Evolutionary conservation across 2,329 filamentous ascomycete species (phyloP), one percentile per base, ranked within the genome.

Genomic region (Cordyceps tenuipes): DNA sequence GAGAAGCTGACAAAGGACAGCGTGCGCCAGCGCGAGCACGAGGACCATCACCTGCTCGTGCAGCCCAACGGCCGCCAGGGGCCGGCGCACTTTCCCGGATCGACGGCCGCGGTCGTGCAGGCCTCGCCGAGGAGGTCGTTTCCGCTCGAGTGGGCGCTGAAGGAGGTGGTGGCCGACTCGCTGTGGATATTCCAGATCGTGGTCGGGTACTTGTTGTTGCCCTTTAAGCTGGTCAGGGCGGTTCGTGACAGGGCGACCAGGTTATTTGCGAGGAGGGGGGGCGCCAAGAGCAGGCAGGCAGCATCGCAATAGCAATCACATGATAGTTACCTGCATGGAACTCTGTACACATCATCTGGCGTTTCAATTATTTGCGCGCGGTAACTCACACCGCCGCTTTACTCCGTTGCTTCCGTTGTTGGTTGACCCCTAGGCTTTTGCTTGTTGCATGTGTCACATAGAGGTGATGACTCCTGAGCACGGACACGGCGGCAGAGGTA

Each of bases 1-100:
- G 57, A 64, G 21, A 68, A 66, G 59, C 60, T 70, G 12, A 67
- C 64, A 4, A 68, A 62, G 10, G 67, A 70, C 5, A 70, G 67
- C 3, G 66, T 70, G 5, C 65, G 61, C 8, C 60, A 44, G 19
- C 62, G 67, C 1, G 64, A 66, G 1, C 68, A 70, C n/a, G 68
- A 70, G 57, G 67, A 70, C 26, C 68, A 70, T 19, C 63, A 66
- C 5, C 62, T 70, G 36, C 65, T 67, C 2, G 52, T 67, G 1
- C 67, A 67, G 31, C 47, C 59, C 66, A 1, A 63, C 62, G 39
- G 66, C 62, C 1, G 63, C 31, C 68, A 64, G 15, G 66, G 68
- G 7, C 66, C 66, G 1, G 67, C 62, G 0, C 59, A 64, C 7
- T 70, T 70, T 21, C 67, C 68, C 1, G 68, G 68, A 0, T 70